phyloP scores from a whole-genome alignment of 208 protist species.

The Wallacemonas collosoma region DNA sequence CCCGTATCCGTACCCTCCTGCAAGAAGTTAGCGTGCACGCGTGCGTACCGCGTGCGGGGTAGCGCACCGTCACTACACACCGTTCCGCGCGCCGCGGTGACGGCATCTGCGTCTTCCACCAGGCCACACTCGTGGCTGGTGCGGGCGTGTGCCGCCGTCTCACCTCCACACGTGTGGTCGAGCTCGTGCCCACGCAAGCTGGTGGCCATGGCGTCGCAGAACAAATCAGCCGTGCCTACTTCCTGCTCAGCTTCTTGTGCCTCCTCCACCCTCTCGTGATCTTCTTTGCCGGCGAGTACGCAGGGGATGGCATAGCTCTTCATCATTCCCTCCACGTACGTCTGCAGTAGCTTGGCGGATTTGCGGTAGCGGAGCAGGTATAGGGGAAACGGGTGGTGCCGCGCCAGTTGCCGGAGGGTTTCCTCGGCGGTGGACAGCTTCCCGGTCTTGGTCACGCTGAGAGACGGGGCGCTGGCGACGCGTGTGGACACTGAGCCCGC shows the following conservation, averaged over 20 bases:
- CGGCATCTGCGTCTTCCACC: background rate
- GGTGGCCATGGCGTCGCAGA: conserved; percentile 16
- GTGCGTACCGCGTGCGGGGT: conserved; percentile 30
- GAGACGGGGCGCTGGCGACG: conserved; percentile 13
- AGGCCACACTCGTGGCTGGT: conserved; percentile 2
- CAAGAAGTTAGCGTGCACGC: conserved; percentile 80
- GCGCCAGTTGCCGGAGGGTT: conserved; percentile 63
- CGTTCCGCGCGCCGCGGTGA: background rate
- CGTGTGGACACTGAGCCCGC: background rate
- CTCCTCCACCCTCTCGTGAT: no score
- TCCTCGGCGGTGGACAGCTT: conserved; percentile 91
- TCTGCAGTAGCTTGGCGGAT: conserved; percentile 86
- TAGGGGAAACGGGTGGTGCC: conserved; percentile 77
- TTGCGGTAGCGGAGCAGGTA: conserved; percentile 80
- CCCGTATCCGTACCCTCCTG: conserved; percentile 91
- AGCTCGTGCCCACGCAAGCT: no score
- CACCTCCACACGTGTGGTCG: no score
- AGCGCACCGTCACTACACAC: background rate
- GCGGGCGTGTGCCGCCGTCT: no score
- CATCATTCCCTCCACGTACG: conserved; percentile 90
- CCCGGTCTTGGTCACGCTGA: conserved; percentile 80
- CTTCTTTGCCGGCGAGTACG: background rate
- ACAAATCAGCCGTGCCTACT: background rate
- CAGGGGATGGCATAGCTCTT: conserved; percentile 53
- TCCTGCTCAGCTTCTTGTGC: no score